Base-by-base conservation (phyloP, 73 alveolate genomes). In the Paramecium pentaurelia region DNA sequence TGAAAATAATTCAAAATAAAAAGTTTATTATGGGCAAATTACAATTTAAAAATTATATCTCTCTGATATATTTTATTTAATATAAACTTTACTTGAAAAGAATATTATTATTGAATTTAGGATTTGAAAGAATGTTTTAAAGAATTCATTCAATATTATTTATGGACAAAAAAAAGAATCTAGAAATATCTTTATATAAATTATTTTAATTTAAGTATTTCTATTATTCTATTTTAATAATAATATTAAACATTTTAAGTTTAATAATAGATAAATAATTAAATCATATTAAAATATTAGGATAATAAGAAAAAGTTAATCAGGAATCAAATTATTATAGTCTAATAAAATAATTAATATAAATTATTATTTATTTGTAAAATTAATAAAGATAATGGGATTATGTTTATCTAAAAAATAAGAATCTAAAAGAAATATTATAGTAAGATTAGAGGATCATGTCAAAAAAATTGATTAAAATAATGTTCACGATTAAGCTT, bases 401-500 rank as follows among this genome's bases (percentile, higher is more conserved):
- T 34, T 75, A 36, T 38, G 68, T 12, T 75, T 44, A 25, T 75
- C 88, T 30, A 42, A 36, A 36, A 75, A 36, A 27, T 30, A 12
- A 25, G 88, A 75, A 38, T 42, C 58, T 12, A 75, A 38, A 75
- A 8, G 42, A 38, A 42, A 38, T 6, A 42, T n/a, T 36, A 9
- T 75, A 12, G 88, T 75, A n/a, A 75, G 47, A 42, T 42, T 75
- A 30, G 88, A 75, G 40, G 88, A 75, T 42, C 88, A 75, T 37
- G 60, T 75, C 20, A 75, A 75, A 75, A 75, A 42, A 6, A 75
- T 75, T 16, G 88, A 75, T 75, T n/a, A 36, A 75, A 75, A 75
- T 75, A 75, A 42, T 75, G 10, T 38, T 38, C 88, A 75, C 34
- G 88, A 75, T 75, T 20, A 75, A 75, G 88, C 88, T 42, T 38